Evolutionary conservation across 306 rosid species (phyloP).

Genomic region (Aeschynomene evenia): DNA sequence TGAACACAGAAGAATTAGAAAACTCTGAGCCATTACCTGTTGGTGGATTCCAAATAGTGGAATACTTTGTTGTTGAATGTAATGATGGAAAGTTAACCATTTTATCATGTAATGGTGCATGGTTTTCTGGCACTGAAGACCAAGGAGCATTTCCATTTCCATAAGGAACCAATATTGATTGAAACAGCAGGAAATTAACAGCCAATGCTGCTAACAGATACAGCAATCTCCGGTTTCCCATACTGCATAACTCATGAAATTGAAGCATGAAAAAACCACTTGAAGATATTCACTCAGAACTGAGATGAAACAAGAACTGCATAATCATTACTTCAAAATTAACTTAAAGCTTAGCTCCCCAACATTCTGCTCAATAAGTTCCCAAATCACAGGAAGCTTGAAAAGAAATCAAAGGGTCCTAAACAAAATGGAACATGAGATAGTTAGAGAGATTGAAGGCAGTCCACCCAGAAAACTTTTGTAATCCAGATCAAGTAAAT

Average conservation of each 20-base stretch:
- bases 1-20: constrained; percentile 27
- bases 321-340: constrained; percentile 18
- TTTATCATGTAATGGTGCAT: constrained; percentile 9
- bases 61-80: constrained; percentile 45
- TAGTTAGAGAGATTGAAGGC: neutral
- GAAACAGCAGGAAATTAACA: constrained; percentile 60
- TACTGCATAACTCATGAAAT: constrained; percentile 40
- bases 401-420: constrained; percentile 20
- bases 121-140: constrained; percentile 47
- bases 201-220: constrained; percentile 59
- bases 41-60: constrained; percentile 47
- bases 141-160: constrained; percentile 65
- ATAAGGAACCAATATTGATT: constrained; percentile 68
- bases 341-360: constrained; percentile 25
- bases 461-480: neutral
- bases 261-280: constrained; percentile 41
- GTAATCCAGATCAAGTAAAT: neutral
- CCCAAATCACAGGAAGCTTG: constrained; percentile 27
- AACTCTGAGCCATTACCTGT: constrained; percentile 41
- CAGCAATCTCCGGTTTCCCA: constrained; percentile 55
- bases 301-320: constrained; percentile 14
- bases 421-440: constrained; percentile 4
- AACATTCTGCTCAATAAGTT: constrained; percentile 31
- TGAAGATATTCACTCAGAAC: constrained; percentile 11
- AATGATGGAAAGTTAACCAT: constrained; percentile 19